These are phyloP conservation scores for Penicillium vulpinum DNA, from an alignment of 2,329 filamentous ascomycete genomes.

Conservation along the genomic window DNA sequence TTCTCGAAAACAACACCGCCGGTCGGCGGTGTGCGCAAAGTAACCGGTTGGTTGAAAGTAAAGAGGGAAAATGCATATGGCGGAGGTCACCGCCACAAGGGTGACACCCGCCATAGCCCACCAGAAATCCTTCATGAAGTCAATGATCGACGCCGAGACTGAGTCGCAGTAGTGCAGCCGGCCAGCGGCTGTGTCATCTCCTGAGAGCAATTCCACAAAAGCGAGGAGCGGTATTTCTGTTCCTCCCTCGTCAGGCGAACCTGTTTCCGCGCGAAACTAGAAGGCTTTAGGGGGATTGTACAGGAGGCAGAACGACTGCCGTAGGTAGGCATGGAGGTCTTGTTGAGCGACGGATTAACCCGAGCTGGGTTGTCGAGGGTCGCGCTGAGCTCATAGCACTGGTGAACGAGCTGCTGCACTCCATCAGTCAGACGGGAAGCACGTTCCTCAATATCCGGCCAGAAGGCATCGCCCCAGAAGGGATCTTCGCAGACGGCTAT, in stretches of 20 bases:
- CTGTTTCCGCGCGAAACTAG: slow-evolving; percentile 36
- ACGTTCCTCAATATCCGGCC: slow-evolving; percentile 44
- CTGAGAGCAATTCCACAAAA: slow-evolving; percentile 27
- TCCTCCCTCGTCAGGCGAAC: slow-evolving; percentile 38
- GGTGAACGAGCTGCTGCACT: slow-evolving; percentile 41
- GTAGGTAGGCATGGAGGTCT: slow-evolving; percentile 19
- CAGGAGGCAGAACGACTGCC: slow-evolving; percentile 22
- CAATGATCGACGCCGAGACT: slow-evolving; percentile 27
- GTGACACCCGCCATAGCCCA: too few species aligned
- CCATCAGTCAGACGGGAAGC: slow-evolving; percentile 40
- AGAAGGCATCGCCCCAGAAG: slow-evolving; percentile 46
- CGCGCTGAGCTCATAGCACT: slow-evolving; percentile 41
- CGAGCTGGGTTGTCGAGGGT: slow-evolving; percentile 25
- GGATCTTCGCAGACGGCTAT: slow-evolving; percentile 44
- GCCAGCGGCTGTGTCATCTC: slow-evolving; percentile 24
- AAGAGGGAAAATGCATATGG: neutral
- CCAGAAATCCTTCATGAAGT: slow-evolving; percentile 18
- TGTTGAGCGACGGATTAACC: slow-evolving; percentile 18
- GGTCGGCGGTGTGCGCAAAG: neutral
- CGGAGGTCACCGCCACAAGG: neutral
- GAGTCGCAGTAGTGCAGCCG: slow-evolving; percentile 12
- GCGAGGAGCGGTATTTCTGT: slow-evolving; percentile 28
- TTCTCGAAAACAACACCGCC: neutral
- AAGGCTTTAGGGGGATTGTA: slow-evolving; percentile 30
- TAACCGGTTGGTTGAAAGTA: neutral